Evolutionary conservation across 768 basidiomycete species (phyloP).

Genomic region (Candolleomyces efflorescens): DNA sequence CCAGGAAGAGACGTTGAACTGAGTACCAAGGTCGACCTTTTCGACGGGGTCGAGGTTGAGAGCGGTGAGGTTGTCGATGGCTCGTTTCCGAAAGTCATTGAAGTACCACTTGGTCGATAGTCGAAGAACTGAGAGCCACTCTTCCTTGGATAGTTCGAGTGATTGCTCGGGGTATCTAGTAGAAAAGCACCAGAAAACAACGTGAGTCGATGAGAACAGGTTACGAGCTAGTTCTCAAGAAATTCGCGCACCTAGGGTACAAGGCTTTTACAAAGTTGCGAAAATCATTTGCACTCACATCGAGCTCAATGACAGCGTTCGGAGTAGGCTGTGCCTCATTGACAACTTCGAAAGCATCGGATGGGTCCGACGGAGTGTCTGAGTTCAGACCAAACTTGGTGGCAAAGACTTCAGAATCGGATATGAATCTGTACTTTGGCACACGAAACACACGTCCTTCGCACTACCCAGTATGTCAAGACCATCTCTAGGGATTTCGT

Average conservation of each 20-base stretch:
- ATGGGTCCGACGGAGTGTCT: background rate
- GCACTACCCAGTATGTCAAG: background rate
- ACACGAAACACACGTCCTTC: background rate
- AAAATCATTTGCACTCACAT: constrained; percentile 1
- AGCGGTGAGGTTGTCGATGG: constrained; percentile 20
- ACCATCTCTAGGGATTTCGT: no score
- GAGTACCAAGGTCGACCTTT: constrained; percentile 24
- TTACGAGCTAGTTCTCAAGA: background rate
- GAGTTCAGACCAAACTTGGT: background rate
- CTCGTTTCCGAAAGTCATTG: constrained; percentile 21
- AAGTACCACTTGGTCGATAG: constrained; percentile 37
- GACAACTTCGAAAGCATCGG: background rate
- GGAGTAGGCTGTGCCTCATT: background rate
- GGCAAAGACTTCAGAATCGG: background rate
- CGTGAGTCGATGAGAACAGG: background rate
- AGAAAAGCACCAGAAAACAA: background rate
- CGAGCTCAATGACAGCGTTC: background rate
- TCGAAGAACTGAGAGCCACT: constrained; percentile 36
- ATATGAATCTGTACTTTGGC: background rate
- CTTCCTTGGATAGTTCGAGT: constrained; percentile 13
- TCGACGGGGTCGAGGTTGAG: constrained; percentile 15
- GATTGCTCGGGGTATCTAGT: constrained; percentile 3
- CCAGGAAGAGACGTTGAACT: constrained; percentile 30
- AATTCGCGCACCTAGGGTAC: background rate
- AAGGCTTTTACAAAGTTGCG: background rate